These are phyloP conservation scores for Kazachstania sp. DNA, from an alignment of 1,139 yeast genomes.

Conservation along the genomic window DNA sequence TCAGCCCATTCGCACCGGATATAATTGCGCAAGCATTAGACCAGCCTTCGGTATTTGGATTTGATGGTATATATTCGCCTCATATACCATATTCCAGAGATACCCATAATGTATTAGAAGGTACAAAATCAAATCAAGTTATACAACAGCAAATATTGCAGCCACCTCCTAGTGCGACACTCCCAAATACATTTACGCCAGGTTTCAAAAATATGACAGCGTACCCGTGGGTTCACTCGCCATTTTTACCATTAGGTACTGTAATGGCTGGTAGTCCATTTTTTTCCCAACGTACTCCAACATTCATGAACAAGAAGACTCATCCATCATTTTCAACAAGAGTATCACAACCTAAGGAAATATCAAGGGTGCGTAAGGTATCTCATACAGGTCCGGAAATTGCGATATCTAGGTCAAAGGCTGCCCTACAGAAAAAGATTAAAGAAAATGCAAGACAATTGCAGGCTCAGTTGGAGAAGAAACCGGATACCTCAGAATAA, in stretches of 20 bases:
- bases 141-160: slow-evolving; percentile 3
- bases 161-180: slow-evolving; percentile 9
- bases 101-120: slow-evolving; percentile 7
- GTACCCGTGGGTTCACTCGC: slow-evolving; percentile 10
- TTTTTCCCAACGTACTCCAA: slow-evolving; percentile 8
- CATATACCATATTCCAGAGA: slow-evolving; percentile 4
- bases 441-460: slow-evolving; percentile 7
- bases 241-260: slow-evolving; percentile 6
- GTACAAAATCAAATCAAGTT: slow-evolving; percentile 14
- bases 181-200: slow-evolving; percentile 18
- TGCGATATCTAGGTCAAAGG: neutral
- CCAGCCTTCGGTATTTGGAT: slow-evolving; percentile 7
- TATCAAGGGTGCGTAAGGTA: slow-evolving; percentile 3
- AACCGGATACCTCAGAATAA: neutral
- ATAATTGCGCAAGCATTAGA: slow-evolving; percentile 9
- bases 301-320: slow-evolving; percentile 4
- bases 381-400: neutral
- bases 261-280: slow-evolving; percentile 1
- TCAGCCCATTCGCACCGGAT: slow-evolving; percentile 3
- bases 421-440: slow-evolving; percentile 3
- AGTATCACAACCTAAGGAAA: neutral
- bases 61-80: slow-evolving; percentile 10
- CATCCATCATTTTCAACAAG: slow-evolving; percentile 4
- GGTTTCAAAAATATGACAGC: slow-evolving; percentile 12
- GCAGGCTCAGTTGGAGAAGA: slow-evolving; percentile 2